phyloP scores from a whole-genome alignment of 306 rosid genomes.

The Lathyrus tuberosus region DNA sequence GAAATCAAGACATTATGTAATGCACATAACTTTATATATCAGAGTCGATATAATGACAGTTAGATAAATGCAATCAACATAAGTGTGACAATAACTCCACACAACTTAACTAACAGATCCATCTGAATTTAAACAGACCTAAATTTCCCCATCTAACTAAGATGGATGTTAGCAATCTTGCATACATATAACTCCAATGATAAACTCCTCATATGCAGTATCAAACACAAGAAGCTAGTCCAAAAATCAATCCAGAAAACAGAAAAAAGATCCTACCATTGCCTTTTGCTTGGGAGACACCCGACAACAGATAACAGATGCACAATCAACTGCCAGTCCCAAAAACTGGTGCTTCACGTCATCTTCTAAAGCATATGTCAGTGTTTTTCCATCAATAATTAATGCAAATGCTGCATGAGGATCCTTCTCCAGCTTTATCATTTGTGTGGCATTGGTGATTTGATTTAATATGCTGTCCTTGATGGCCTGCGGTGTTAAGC shows the following conservation, averaged over 20 bases:
- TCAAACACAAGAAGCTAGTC: conserved; percentile 2
- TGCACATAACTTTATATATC: conserved; percentile 23
- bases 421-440: conserved; percentile 91
- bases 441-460: too few relatives aligned
- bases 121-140: conserved; percentile 27
- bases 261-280: conserved; percentile 57
- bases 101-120: conserved; percentile 34
- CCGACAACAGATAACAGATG: conserved; percentile 97
- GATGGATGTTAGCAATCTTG: conserved; percentile 20
- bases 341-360: conserved; percentile 83
- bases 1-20: conserved; percentile 17
- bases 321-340: conserved; percentile 90
- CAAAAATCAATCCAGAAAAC: conserved; percentile 18
- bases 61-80: conserved; percentile 10
- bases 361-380: conserved; percentile 75
- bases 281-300: conserved; percentile 99
- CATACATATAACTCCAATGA: conserved; percentile 25
- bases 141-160: conserved; percentile 35
- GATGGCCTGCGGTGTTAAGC: conserved; percentile 53
- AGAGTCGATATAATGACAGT: conserved; percentile 13
- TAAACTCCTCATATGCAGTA: conserved; percentile 22
- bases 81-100: conserved; percentile 20
- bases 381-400: conserved; percentile 94
- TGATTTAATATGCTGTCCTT: too few relatives aligned
- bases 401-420: conserved; percentile 99